These are phyloP conservation scores for Ganoderma meredithae DNA, from an alignment of 1,284 basidiomycete species.

Conservation along the genomic window DNA sequence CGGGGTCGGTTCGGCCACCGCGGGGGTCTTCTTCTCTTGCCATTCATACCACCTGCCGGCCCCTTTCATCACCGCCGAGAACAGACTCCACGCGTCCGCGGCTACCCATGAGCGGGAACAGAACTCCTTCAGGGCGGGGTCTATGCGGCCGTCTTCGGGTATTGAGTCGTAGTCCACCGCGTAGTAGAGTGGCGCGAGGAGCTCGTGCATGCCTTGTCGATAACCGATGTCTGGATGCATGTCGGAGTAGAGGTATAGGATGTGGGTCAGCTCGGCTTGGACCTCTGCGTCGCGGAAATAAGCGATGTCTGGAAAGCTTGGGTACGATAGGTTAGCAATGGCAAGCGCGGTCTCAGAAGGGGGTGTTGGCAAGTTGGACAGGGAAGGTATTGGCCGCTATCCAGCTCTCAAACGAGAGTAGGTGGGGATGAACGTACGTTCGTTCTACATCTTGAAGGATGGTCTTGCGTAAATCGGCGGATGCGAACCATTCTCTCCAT, in stretches of 20 bases:
- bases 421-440: conserved; percentile 63
- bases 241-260: conserved; percentile 84
- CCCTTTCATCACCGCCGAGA: conserved; percentile 78
- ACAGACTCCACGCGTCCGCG: conserved; percentile 87
- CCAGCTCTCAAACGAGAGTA: not conserved
- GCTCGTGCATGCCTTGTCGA: conserved; percentile 96
- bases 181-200: conserved; percentile 86
- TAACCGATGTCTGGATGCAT: conserved; percentile 86
- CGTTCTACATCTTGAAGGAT: conserved; percentile 93
- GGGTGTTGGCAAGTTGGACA: too few relatives aligned
- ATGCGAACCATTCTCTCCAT: conserved; percentile 91
- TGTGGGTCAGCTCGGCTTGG: conserved; percentile 82
- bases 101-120: conserved; percentile 76
- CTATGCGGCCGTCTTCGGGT: conserved; percentile 44
- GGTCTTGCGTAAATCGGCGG: conserved; percentile 85
- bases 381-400: not conserved
- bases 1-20: conserved; percentile 43
- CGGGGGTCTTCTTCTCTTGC: conserved; percentile 61
- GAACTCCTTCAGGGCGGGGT: conserved; percentile 56
- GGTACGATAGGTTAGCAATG: conserved; percentile 6
- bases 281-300: conserved; percentile 84
- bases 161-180: conserved; percentile 86
- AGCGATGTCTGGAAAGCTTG: conserved; percentile 87
- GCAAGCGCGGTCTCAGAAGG: not conserved
- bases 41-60: conserved; percentile 91